phyloP scores from a whole-genome alignment of 805 yeast species.

The Maudiozyma barnettii region DNA sequence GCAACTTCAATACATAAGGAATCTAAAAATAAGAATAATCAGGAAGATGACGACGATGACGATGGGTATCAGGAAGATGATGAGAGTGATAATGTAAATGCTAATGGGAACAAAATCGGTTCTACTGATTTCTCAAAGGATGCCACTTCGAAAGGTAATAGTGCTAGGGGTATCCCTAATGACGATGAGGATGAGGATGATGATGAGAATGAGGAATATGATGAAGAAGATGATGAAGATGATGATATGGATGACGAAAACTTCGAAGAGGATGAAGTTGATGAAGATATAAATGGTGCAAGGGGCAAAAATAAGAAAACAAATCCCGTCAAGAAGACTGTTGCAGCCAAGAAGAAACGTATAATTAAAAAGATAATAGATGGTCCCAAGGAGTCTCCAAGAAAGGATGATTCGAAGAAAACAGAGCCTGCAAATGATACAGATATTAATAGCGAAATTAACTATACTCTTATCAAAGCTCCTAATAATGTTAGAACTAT shows the following conservation, averaged over 20 bases:
- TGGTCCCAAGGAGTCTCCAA: neutral
- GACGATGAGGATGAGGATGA: constrained; percentile 6
- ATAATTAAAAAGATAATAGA: constrained; percentile 4
- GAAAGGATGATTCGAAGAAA: neutral
- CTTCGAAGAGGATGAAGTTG: constrained; percentile 7
- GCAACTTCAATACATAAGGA: neutral
- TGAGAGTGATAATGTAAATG: constrained; percentile 8
- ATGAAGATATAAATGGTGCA: constrained; percentile 13
- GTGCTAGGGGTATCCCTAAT: neutral
- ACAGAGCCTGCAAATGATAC: neutral
- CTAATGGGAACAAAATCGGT: neutral
- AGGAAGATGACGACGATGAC: constrained; percentile 6
- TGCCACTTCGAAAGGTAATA: neutral
- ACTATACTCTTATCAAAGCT: constrained; percentile 26
- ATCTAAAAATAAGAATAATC: neutral
- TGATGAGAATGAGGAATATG: constrained; percentile 4
- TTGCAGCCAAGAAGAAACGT: neutral
- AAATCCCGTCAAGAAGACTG: neutral
- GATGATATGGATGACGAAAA: constrained; percentile 4
- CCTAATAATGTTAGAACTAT: constrained; percentile 28
- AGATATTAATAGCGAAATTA: constrained; percentile 1
- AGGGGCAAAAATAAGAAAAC: constrained; percentile 8
- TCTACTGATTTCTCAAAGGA: neutral
- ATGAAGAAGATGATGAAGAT: constrained; percentile 8
- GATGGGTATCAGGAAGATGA: constrained; percentile 15